Conservation (phyloP, 352 stramenopile genomes). For the Phytopythium kandeliae region DNA sequence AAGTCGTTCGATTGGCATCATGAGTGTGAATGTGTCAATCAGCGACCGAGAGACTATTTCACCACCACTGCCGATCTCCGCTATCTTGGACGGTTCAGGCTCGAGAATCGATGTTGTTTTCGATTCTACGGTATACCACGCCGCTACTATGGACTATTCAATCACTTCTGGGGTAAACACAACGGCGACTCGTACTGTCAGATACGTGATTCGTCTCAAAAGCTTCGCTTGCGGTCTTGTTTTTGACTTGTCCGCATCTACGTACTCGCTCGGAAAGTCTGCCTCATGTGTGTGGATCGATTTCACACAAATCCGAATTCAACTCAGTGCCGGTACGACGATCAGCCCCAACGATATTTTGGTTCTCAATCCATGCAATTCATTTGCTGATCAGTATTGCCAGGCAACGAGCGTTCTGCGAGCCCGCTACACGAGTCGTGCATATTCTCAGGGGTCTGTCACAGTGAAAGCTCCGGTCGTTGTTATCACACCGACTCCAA, state of each 20-base stretch:
- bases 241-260: constrained; percentile 25
- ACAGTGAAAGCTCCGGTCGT: constrained; percentile 18
- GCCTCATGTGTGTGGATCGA: constrained; percentile 51
- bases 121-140: constrained; percentile 64
- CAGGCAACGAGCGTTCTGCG: constrained; percentile 39
- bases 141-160: constrained; percentile 47
- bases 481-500: constrained; percentile 30
- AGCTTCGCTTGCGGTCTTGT: constrained; percentile 46
- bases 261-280: constrained; percentile 32
- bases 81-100: constrained; percentile 46
- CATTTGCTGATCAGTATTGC: constrained; percentile 42
- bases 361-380: constrained; percentile 42
- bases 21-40: constrained; percentile 42
- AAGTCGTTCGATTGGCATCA: constrained; percentile 35
- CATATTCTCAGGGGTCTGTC: constrained; percentile 49
- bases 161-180: not conserved
- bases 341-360: constrained; percentile 36
- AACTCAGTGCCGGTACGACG: constrained; percentile 35
- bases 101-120: constrained; percentile 52
- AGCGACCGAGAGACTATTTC: constrained; percentile 57
- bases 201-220: constrained; percentile 30
- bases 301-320: constrained; percentile 39
- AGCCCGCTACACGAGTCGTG: constrained; percentile 39
- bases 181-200: constrained; percentile 4
- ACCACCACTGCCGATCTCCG: constrained; percentile 38